Evolutionary conservation across 2,329 filamentous ascomycete genomes (phyloP).

Genomic region (Westerdykella sp.): DNA sequence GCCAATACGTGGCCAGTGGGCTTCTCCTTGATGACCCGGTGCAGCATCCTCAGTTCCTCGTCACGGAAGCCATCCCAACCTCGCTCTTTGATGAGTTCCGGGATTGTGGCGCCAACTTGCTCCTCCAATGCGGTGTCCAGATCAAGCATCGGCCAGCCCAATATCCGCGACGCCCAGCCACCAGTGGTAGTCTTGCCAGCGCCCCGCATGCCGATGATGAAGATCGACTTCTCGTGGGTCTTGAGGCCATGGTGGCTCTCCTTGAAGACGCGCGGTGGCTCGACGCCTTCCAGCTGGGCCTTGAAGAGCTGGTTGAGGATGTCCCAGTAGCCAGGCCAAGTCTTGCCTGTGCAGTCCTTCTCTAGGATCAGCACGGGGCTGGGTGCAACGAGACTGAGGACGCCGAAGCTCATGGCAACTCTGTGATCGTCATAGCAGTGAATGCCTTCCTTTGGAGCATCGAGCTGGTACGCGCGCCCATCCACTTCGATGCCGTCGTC

Average conservation of each 20-base stretch:
- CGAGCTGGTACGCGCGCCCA: slow-evolving; percentile 48
- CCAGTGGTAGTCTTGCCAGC: slow-evolving; percentile 95
- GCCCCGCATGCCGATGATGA: slow-evolving; percentile 95
- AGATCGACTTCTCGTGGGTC: slow-evolving; percentile 60
- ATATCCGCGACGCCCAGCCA: slow-evolving; percentile 69
- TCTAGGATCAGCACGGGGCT: slow-evolving; percentile 73
- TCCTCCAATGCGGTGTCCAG: slow-evolving; percentile 82
- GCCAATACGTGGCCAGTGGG: slow-evolving; percentile 76
- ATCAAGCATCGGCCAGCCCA: slow-evolving; percentile 75
- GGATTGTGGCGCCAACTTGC: slow-evolving; percentile 67
- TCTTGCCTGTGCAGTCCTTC: slow-evolving; percentile 91
- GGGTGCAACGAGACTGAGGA: slow-evolving; percentile 68
- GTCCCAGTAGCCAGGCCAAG: slow-evolving; percentile 99
- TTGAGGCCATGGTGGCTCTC: slow-evolving; percentile 33
- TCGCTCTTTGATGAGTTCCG: slow-evolving; percentile 68
- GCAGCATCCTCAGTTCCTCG: slow-evolving; percentile 69
- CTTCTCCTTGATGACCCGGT: slow-evolving; percentile 67
- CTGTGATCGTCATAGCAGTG: slow-evolving; percentile 97
- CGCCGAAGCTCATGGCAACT: slow-evolving; percentile 97
- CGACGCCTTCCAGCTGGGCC: slow-evolving; percentile 69
- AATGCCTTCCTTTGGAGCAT: slow-evolving; percentile 56
- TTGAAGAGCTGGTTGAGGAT: slow-evolving; percentile 71
- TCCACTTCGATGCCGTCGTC: slow-evolving; percentile 87
- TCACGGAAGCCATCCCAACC: slow-evolving; percentile 88
- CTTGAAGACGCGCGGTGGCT: slow-evolving; percentile 41